Percentiles rank a stretch among this genome's conserved stretches.
Evolutionary conservation across 2,329 filamentous ascomycete genomes (phyloP).

Genomic region (Aspergillus pseudonomiae): DNA sequence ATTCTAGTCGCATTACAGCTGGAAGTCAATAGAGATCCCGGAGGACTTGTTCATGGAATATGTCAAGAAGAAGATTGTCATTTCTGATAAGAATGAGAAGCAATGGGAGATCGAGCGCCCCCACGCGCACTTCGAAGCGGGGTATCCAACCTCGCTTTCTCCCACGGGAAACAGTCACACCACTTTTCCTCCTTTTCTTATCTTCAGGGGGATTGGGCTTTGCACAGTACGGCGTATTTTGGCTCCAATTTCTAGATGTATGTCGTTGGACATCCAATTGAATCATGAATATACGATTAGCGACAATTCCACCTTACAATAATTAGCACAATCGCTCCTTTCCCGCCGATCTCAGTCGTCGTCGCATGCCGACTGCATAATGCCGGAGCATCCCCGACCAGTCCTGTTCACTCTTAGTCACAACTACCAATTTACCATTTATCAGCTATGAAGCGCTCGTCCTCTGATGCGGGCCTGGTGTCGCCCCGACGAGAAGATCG

Average conservation of each 20-base stretch:
- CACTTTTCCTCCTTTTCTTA: background rate
- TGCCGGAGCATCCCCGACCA: slow-evolving; percentile 31
- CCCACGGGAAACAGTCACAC: background rate
- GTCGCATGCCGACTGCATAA: slow-evolving; percentile 21
- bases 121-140: background rate
- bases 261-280: background rate
- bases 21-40: background rate
- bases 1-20: background rate
- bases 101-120: background rate
- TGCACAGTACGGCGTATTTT: background rate
- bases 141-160: background rate
- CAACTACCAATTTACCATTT: slow-evolving; percentile 20
- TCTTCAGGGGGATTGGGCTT: background rate
- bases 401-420: slow-evolving; percentile 9
- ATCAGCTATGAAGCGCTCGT: slow-evolving; percentile 38
- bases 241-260: background rate
- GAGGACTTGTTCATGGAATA: background rate
- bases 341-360: slow-evolving; percentile 9
- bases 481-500: slow-evolving; percentile 29
- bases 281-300: background rate
- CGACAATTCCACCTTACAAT: background rate
- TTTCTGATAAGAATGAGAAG: background rate
- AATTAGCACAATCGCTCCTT: slow-evolving; percentile 5
- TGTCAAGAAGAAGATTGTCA: background rate
- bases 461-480: slow-evolving; percentile 39